Base-by-base conservation (phyloP, 306 rosid genomes). In the Cucumis hystrix region DNA sequence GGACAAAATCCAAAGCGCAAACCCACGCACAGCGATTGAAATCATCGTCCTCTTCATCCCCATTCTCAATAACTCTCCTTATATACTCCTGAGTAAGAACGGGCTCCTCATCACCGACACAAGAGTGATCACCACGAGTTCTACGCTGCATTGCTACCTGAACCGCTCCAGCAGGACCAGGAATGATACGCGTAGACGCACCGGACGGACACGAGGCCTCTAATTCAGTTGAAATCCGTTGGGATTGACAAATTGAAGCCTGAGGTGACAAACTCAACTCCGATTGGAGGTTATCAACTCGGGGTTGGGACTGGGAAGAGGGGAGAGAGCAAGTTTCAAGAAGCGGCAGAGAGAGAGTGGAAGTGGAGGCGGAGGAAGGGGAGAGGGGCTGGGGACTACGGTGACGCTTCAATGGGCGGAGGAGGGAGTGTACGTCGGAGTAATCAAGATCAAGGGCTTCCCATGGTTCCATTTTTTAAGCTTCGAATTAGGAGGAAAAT, bases 141-240 rank as follows among this genome's bases (percentile, higher is more conserved):
- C 83, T 80, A 41, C 87, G 96, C 66, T 80, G 87, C 87, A 89
- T 87, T 62, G 92, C 96, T 7, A 89, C 81, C 76, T 92, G 98
- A 41, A 90, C 80, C 0, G 85, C 83, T 49, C 96, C 93, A 74
- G 98, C 98, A 7, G 97, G 98, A 4, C 96, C 97, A 0, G 96
- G 95, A 86, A 94, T 87, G 35, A 85, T 83, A 13, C 23, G 41
- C 35, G 70, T 72, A 20, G 83, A 35, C 5, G 84, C 1, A 3
- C 79, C 4, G 6, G 81, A 23, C 15, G 74, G 41, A 39, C 70
- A 56, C 10, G 79, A 5, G 40, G 64, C 56, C 68, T 74, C 65
- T 28, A 67, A 25, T 43, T 25, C 41, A 41, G 79, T 11, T 37
- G 77, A 2, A 74, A 47, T 21, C 18, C 33, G 18, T 3, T 47